These are phyloP conservation scores for Parmelia sp. DNA, from an alignment of 495 filamentous ascomycete genomes.

Conservation along the genomic window DNA sequence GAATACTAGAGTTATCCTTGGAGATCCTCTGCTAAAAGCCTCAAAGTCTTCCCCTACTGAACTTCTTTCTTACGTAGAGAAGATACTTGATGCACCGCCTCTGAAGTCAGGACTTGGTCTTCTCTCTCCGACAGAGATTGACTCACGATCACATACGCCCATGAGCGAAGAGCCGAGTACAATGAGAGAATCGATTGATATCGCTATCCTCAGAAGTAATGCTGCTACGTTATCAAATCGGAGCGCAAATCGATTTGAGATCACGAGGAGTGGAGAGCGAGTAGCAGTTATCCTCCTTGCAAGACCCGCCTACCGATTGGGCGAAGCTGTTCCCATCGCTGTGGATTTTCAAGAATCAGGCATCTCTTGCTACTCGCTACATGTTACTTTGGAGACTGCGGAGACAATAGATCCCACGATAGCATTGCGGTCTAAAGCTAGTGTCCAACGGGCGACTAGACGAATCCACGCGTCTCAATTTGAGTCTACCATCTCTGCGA, in stretches of 20 bases:
- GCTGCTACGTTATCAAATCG: constrained; percentile 51
- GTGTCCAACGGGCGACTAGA: constrained; percentile 77
- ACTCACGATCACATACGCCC: constrained; percentile 41
- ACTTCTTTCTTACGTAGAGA: constrained; percentile 72
- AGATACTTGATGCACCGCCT: constrained; percentile 60
- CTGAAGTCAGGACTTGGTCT: constrained; percentile 52
- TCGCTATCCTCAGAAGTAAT: constrained; percentile 80
- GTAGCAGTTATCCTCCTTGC: constrained; percentile 84
- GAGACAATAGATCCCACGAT: constrained; percentile 72
- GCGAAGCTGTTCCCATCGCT: constrained; percentile 73
- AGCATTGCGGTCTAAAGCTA: constrained; percentile 76
- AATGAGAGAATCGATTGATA: constrained; percentile 81
- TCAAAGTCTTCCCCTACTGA: constrained; percentile 42
- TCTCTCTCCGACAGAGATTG: constrained; percentile 58
- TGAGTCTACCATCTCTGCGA: constrained; percentile 73
- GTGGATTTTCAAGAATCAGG: constrained; percentile 72
- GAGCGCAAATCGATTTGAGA: constrained; percentile 84
- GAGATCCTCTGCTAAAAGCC: constrained; percentile 24
- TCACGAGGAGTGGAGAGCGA: constrained; percentile 76
- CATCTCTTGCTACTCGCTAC: constrained; percentile 72
- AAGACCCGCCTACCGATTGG: constrained; percentile 84
- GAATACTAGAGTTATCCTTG: constrained; percentile 28
- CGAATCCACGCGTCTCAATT: constrained; percentile 67
- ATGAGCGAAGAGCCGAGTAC: constrained; percentile 43
- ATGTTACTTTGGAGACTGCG: constrained; percentile 67